Conservation (phyloP, 768 basidiomycete species). For the Steccherinum ochraceum region DNA sequence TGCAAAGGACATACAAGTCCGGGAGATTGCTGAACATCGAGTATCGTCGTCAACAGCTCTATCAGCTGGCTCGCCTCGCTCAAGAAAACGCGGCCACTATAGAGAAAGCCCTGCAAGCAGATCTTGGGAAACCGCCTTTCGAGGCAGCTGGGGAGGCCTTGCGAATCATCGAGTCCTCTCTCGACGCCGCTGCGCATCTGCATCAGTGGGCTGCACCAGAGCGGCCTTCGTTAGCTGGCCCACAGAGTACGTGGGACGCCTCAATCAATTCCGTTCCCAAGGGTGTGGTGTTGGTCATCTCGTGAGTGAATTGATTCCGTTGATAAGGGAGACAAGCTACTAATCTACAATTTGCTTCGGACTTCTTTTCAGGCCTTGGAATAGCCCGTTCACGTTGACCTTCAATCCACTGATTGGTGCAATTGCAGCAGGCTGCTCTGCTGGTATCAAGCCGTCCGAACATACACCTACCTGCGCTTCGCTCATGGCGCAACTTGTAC, state of each 20-base stretch:
- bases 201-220: conserved; percentile 53
- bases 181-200: conserved; percentile 41
- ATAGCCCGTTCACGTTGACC: conserved; percentile 52
- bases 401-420: conserved; percentile 61
- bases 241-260: conserved; percentile 46
- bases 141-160: conserved; percentile 35
- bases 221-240: conserved; percentile 28
- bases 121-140: conserved; percentile 18
- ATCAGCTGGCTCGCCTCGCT: conserved; percentile 51
- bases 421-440: conserved; percentile 65
- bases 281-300: conserved; percentile 53
- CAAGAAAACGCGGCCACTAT: conserved; percentile 54
- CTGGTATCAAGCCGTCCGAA: conserved; percentile 63
- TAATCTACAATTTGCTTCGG: no score
- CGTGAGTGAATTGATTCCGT: no score
- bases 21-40: conserved; percentile 41
- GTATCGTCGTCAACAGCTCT: conserved; percentile 60
- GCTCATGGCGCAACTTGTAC: conserved; percentile 47
- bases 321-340: no score
- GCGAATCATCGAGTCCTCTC: conserved; percentile 31
- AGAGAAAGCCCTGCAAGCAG: conserved; percentile 32
- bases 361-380: conserved; percentile 65
- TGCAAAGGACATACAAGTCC: conserved; percentile 41
- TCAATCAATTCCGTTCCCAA: conserved; percentile 50
- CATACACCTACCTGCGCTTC: conserved; percentile 39